These are phyloP conservation scores for Bullera alba DNA, from an alignment of 768 basidiomycete genomes.

Conservation along the genomic window DNA sequence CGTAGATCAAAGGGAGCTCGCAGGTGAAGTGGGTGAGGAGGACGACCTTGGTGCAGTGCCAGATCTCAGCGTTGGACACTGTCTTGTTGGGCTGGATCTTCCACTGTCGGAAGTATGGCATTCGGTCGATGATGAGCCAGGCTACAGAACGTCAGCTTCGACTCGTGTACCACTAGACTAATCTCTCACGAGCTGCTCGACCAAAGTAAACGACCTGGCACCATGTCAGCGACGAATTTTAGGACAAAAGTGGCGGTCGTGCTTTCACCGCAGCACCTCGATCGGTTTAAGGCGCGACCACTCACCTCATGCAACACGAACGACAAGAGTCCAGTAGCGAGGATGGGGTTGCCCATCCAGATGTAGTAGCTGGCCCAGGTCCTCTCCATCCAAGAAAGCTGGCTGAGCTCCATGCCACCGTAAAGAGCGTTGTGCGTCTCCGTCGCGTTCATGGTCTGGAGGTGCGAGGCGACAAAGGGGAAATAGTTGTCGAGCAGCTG, in stretches of 20 bases:
- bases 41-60: constrained; percentile 92
- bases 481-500: constrained; percentile 33
- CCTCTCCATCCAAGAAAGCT: constrained; percentile 53
- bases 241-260: neutral
- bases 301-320: constrained; percentile 90
- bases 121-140: constrained; percentile 90
- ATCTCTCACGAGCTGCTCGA: constrained; percentile 77
- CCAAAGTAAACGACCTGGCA: constrained; percentile 89
- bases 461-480: constrained; percentile 38
- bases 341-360: constrained; percentile 74
- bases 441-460: constrained; percentile 64
- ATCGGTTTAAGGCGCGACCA: neutral
- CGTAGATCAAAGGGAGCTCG: constrained; percentile 82
- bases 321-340: constrained; percentile 89
- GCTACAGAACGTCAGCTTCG: no score
- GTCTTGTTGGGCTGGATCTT: constrained; percentile 83
- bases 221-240: neutral
- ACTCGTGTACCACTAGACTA: no score
- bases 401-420: constrained; percentile 33
- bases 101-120: constrained; percentile 88
- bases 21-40: constrained; percentile 92
- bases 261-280: neutral
- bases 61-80: constrained; percentile 74
- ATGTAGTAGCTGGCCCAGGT: constrained; percentile 78
- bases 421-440: constrained; percentile 69